Base-by-base conservation (phyloP, 2,329 filamentous ascomycete species). In the Graphium sp. region DNA sequence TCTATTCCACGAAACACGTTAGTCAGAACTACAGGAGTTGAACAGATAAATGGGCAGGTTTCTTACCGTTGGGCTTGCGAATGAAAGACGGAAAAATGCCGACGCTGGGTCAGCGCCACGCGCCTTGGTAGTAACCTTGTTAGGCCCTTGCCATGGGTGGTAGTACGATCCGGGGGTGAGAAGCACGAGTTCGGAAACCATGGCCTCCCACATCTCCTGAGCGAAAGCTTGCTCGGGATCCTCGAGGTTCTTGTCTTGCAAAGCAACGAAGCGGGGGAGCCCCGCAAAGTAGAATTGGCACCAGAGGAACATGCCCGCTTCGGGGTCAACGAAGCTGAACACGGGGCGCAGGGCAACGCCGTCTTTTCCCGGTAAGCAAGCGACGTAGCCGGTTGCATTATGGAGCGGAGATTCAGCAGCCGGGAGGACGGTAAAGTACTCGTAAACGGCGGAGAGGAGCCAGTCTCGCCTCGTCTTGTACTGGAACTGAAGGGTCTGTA, bases 381-480 rank as follows among this genome's bases (percentile, higher is more conserved):
- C 43, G 1, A 45, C 41, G 4, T 37, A 18, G 3, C 43, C 40
- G 11, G 41, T 32, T 0, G 32, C 36, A 2, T 21, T 23, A 2
- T 34, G 32, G 4, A 37, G 17, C 1, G 39, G 34, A 4, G 37
- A 38, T 16, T 41, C 18, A 4, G 25, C 33, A 5, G 42, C 38
- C 3, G 37, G 31, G 1, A 37, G 8, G 6, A 46, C 29, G 4
- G 27, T 29, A 14, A 46, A 45, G 7, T 36, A 16, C 2, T 29
- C 11, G 10, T 32, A 22, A 19, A 46, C 78, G 0, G 74, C 72
- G 12, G 58, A 52, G 9, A 80, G 54, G 30, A 83, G 65, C 29
- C 62, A 62, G 43, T 82, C 62, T 27, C 78, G 56, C 21, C 78
- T 62, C 26, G 53, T 52, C 2, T 75, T 78, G 47, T 83, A 84